Base-by-base conservation (phyloP, 371 early-diverging fungal species). In the Saksenaea oblongispora region DNA sequence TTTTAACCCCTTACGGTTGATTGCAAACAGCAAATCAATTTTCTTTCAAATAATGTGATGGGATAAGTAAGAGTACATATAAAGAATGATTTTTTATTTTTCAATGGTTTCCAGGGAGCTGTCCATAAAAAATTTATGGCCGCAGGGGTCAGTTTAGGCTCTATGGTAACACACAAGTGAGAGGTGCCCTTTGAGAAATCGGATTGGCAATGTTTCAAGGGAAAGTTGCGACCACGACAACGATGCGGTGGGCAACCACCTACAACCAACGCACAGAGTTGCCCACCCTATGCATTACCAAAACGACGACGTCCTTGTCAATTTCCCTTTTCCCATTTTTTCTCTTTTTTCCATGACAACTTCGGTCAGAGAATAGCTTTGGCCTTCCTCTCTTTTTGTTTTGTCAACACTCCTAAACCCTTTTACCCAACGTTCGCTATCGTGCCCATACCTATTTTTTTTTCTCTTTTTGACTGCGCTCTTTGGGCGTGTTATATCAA, bases 141-240 rank as follows among this genome's bases (percentile, higher is more conserved):
- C 51, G 51, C 11, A 9, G 58, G 39, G 37, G 39, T 39, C 58
- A 58, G 39, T n/a, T 34, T 34, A 36, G 41, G 58, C 58, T 42
- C 39, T 22, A 27, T 58, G 41, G 41, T 58, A 17, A 36, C 41
- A 42, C 41, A 36, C 17, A 42, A 36, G 34, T n/a, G 35, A 39
- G 22, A 41, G 34, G 36, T 9, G 18, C 3, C 37, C 56, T 42
- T 60, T 59, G 64, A 58, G 51, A 13, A 54, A n/a, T 56, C 34
- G 53, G 51, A 70, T 70, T 70, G 70, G 70, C 26, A 36, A 63
- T 59, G 70, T 70, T 70, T 70, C 70, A 70, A 47, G 5, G 28
- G 55, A 62, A 62, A 51, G 61, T 68, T 62, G n/a, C 44, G 64
- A 61, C 53, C 54, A 65, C 34, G 53, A 64, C 55, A 51, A 56